A percentile compares a stretch with the other conserved stretches of the same genome.
These are phyloP conservation scores for Lycium ferocissimum DNA, from an alignment of 257 asterid species.

Conservation along the genomic window DNA sequence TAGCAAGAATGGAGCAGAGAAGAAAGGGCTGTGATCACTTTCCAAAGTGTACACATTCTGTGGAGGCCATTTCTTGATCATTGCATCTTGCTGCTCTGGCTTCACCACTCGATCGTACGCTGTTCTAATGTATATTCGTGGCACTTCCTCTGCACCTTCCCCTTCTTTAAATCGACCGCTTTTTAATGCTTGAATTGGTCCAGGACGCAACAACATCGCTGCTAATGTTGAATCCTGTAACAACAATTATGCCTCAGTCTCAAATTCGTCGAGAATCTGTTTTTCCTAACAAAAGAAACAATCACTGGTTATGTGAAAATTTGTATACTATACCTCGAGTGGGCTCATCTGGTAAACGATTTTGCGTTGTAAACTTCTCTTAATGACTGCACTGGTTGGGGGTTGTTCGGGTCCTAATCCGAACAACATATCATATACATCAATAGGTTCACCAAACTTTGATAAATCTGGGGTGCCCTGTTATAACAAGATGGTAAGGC, in stretches of 20 bases:
- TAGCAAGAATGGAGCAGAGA: slow-evolving; percentile 59
- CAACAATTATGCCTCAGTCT: neutral
- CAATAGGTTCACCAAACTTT: slow-evolving; percentile 49
- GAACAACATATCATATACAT: slow-evolving; percentile 51
- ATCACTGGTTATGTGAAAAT: neutral
- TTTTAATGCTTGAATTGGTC: slow-evolving; percentile 59
- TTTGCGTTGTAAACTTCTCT: slow-evolving; percentile 51
- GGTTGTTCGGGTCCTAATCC: slow-evolving; percentile 61
- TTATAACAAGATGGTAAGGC: neutral
- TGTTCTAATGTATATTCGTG: slow-evolving; percentile 58
- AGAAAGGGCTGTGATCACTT: slow-evolving; percentile 71
- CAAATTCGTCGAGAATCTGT: neutral
- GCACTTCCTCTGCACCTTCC: slow-evolving; percentile 50
- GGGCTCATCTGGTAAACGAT: slow-evolving; percentile 60
- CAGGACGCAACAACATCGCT: slow-evolving; percentile 62
- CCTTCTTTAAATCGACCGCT: slow-evolving; percentile 44
- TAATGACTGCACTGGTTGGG: slow-evolving; percentile 51
- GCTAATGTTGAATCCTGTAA: slow-evolving; percentile 62
- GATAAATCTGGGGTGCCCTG: slow-evolving; percentile 71
- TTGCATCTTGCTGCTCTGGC: slow-evolving; percentile 67
- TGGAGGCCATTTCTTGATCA: slow-evolving; percentile 73
- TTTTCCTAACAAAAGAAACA: slow-evolving; percentile 39
- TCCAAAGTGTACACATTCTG: slow-evolving; percentile 55
- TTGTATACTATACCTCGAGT: slow-evolving; percentile 47
- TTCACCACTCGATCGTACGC: slow-evolving; percentile 53